Evolutionary conservation across 495 filamentous ascomycete species (phyloP).

Genomic region (Neurospora sp.): DNA sequence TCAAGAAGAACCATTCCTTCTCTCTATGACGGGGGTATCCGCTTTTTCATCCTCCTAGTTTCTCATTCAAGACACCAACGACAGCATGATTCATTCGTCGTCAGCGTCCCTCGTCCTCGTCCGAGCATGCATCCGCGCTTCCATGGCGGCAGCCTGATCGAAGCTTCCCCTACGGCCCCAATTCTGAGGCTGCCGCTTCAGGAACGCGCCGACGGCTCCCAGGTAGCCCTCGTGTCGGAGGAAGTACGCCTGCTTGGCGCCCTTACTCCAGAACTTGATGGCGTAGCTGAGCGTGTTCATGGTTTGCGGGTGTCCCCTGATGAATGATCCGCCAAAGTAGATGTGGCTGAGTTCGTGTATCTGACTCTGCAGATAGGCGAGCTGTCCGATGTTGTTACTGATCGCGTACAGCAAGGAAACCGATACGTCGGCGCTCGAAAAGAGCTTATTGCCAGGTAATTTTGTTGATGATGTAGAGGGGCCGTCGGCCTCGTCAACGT

Average conservation of each 20-base stretch:
- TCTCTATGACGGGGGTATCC: background rate
- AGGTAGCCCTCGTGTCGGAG: constrained; percentile 92
- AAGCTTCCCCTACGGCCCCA: constrained; percentile 82
- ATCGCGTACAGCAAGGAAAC: constrained; percentile 67
- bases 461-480: constrained; percentile 8
- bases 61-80: background rate
- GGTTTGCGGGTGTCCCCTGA: constrained; percentile 89
- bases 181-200: constrained; percentile 80
- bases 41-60: background rate
- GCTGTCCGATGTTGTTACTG: constrained; percentile 96
- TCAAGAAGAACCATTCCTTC: background rate
- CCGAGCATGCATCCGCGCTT: constrained; percentile 5
- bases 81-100: background rate
- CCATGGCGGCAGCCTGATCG: constrained; percentile 24
- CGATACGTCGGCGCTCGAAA: constrained; percentile 41
- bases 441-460: constrained; percentile 20
- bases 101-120: background rate
- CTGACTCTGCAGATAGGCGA: constrained; percentile 88
- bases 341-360: constrained; percentile 85
- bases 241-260: constrained; percentile 91
- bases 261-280: constrained; percentile 95
- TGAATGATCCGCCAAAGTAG: constrained; percentile 96
- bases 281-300: constrained; percentile 95
- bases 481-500: constrained; percentile 19
- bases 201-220: constrained; percentile 90